These are phyloP conservation scores for Phytophthora meadii DNA, from an alignment of 352 stramenopile genomes.

Conservation along the genomic window DNA sequence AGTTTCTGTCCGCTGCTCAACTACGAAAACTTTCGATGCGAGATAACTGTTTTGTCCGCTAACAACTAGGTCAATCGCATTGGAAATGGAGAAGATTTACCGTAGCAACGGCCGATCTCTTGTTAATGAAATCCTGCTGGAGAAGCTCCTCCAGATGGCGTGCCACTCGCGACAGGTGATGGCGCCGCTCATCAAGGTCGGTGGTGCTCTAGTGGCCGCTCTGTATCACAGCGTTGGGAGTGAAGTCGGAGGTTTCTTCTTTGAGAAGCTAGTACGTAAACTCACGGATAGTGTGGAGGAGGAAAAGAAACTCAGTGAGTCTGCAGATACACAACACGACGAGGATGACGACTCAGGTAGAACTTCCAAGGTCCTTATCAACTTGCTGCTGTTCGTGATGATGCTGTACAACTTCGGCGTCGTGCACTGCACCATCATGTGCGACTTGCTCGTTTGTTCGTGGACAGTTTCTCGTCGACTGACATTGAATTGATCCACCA, in stretches of 20 bases:
- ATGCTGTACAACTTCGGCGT: constrained; percentile 93
- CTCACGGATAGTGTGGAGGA: constrained; percentile 57
- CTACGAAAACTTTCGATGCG: neutral
- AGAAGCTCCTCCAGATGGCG: constrained; percentile 73
- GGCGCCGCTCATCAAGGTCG: constrained; percentile 80
- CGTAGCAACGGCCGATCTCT: constrained; percentile 70
- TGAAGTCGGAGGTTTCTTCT: constrained; percentile 83
- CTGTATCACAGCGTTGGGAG: constrained; percentile 83
- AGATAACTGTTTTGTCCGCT: constrained; percentile 11
- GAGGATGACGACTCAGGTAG: constrained; percentile 39
- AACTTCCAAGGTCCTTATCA: constrained; percentile 73
- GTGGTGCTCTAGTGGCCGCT: constrained; percentile 69
- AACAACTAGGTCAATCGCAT: constrained; percentile 54
- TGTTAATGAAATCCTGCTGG: constrained; percentile 77
- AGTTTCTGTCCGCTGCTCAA: constrained; percentile 9
- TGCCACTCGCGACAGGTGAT: constrained; percentile 77
- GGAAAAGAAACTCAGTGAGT: constrained; percentile 35
- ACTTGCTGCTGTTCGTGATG: constrained; percentile 87
- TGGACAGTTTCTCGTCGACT: constrained; percentile 71
- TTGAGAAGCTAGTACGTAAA: constrained; percentile 77
- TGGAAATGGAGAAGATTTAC: constrained; percentile 88
- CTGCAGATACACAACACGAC: constrained; percentile 8
- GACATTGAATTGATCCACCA: constrained; percentile 91
- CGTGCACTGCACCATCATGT: constrained; percentile 90
- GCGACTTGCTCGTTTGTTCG: constrained; percentile 89